Base-by-base conservation (phyloP, 345 rosid species). In the Lepidium sativum region DNA sequence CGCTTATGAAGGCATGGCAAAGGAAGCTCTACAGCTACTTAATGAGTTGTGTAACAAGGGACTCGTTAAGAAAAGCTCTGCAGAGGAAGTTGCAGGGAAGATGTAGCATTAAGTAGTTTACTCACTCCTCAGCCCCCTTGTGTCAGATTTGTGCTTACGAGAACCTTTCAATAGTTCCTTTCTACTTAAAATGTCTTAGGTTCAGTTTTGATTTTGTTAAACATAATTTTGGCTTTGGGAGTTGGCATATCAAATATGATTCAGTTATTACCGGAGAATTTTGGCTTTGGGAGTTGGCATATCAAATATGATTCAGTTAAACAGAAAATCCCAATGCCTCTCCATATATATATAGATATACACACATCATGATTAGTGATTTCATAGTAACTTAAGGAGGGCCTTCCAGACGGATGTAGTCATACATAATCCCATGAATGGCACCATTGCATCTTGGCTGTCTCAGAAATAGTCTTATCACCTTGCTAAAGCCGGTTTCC, bases 361-460 rank as follows among this genome's bases (percentile, higher is more conserved):
- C 29, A 32, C 15, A 35, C 27, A 42, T 23, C 32, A 33, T 23
- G 29, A 35, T 15, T 17, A 3, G 5, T 59, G 8, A 4, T 39
- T 32, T 21, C 18, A 39, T 25, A 39, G 62, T 63, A 47, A 33
- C 9, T 15, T 44, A 66, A 12, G 54, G 47, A 9, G 97, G 78
- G 23, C 80, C 86, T 86, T 89, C 98, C 0, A 92, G 63, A 17
- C 95, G 86, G 21, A 92, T 78, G 33, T 89, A 87, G 70, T 92
- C 98, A 49, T 92, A 89, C 97, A 87, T 82, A 17, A 89, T 78
- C 17, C 97, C 98, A 41, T 78, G 89, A 29, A 85, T 80, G 54
- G 96, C 91, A 49, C 81, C 53, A 21, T 44, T 73, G 71, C 80
- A 62, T 67, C 81, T 77, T 9, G 91, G 82, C 71, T 92, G 98